Base-by-base conservation (phyloP, 2,329 filamentous ascomycete genomes). In the Paraconiothyrium sp. region DNA sequence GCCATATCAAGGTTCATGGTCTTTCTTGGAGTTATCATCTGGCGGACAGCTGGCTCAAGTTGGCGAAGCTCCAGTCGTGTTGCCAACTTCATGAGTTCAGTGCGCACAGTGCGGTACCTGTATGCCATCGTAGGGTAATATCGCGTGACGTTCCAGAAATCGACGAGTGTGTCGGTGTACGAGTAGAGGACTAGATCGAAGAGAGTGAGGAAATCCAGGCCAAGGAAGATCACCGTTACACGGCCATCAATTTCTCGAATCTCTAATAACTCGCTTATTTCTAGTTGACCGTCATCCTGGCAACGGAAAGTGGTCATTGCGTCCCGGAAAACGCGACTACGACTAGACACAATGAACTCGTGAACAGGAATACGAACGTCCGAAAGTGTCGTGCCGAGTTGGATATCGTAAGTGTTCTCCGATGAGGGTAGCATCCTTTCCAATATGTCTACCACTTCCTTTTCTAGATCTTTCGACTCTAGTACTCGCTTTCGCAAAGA, bases 21-120 rank as follows among this genome's bases (percentile, higher is more conserved):
- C 52, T 81, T 84, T 60, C 86, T 83, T 0, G 92, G 87, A 39
- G 85, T 83, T 5, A 86, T 86, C 85, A 96, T 93, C 39, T 92
- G 81, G 51, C 93, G 89, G 0, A 91, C 91, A 20, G 92, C 90
- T 46, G 89, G 85, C 78, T 97, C 94, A 4, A 98, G 82, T 35
- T 86, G 87, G 16, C 80, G 77, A 76, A 98, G 84, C 14, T 90
- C 88, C 1, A 98, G 83, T 58, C 86, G 86, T 1, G 87, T 87
- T 10, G 92, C 90, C n/a, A 94, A 70, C 66, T 89, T 94, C 90
- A 97, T 95, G n/a, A 98, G 81, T 73, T 98, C 94, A 0, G 84
- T 85, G 22, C 94, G 89, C 20, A 97, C 85, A 71, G 94, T 89
- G 27, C 93, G 90, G 75, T 93, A 97, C 44, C 91, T 86, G 68